Evolutionary conservation across 345 rosid genomes (phyloP), one percentile per base, ranked within the genome.

Genomic region (Euphorbia lathyris): DNA sequence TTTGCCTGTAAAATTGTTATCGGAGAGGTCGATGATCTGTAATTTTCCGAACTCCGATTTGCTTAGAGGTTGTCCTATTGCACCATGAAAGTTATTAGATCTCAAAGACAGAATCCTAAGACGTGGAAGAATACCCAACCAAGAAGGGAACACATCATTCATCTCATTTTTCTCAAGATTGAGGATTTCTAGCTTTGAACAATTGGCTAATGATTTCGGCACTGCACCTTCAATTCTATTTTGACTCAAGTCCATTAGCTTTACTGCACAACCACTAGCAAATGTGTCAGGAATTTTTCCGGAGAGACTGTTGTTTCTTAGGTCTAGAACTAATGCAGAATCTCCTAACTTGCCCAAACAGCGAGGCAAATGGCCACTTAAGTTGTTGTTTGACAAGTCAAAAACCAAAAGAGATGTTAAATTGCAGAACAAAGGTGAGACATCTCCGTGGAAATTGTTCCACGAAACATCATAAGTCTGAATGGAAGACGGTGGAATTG

Each of bases 221-320:
- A 78, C 45, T 11, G 58, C 61, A 2, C 81, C 72, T 3, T 65
- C 43, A 12, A 77, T 17, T 56, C 3, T 29, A 20, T 77, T 77
- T 14, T 6, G 1, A 22, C 57, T 34, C 5, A 45, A 30, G 30
- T 59, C 32, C 23, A 60, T 45, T 56, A 25, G 8, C 10, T n/a
- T 65, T 38, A 65, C 14, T 7, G 12, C 1, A 5, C 68, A 43
- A 2, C 14, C 7, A 0, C 32, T 58, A 19, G 30, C 32, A 43
- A 25, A 27, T 12, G 1, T 25, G 11, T 27, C 5, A 69, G 72
- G 42, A 5, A 67, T 58, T 16, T 50, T 23, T 17, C 66, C 71
- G 1, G 2, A 6, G 26, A 71, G 10, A 14, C 23, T 25, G n/a
- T 45, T 66, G 32, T 47, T n/a, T 14, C 9, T 12, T 12, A 73